These are phyloP conservation scores for Salmacisia buchloeana DNA, from an alignment of 1,284 basidiomycete genomes.

Conservation along the genomic window DNA sequence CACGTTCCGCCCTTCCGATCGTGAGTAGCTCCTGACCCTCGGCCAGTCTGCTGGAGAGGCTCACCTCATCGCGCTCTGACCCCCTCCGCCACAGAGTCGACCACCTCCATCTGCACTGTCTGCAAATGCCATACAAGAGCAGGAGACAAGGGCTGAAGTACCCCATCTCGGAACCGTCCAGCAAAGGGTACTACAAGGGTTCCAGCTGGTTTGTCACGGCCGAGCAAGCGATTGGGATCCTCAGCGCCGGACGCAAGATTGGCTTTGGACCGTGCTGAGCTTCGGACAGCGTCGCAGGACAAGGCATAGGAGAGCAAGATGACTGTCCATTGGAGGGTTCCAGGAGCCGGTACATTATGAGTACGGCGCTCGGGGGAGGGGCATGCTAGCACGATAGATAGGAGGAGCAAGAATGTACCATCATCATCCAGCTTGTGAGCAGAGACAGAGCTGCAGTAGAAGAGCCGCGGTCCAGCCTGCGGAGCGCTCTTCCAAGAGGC, in stretches of 20 bases:
- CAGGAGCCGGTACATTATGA: too few relatives aligned
- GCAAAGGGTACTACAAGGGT: slow-evolving; percentile 58
- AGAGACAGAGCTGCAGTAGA: too few relatives aligned
- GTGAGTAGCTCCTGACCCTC: slow-evolving; percentile 49
- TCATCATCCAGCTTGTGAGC: too few relatives aligned
- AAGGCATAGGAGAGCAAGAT: too few relatives aligned
- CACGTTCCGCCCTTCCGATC: slow-evolving; percentile 52
- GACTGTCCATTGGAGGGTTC: too few relatives aligned
- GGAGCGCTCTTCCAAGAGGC: too few relatives aligned
- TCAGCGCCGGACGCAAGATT: slow-evolving; percentile 39
- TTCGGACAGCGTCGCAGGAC: too few relatives aligned
- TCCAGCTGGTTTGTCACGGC: slow-evolving; percentile 71
- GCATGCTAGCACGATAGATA: too few relatives aligned
- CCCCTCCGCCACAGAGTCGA: slow-evolving; percentile 59
- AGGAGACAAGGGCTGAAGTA: slow-evolving; percentile 59
- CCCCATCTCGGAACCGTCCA: slow-evolving; percentile 51
- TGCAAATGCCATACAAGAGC: slow-evolving; percentile 64
- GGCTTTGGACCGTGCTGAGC: background rate
- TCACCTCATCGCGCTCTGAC: background rate
- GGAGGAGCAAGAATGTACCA: too few relatives aligned
- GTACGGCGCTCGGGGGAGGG: too few relatives aligned
- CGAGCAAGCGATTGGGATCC: slow-evolving; percentile 61
- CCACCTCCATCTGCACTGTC: slow-evolving; percentile 74
- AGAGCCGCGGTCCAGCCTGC: too few relatives aligned
- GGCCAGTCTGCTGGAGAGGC: background rate